Conservation (phyloP, 306 rosid species). For the Citrullus amarus region DNA sequence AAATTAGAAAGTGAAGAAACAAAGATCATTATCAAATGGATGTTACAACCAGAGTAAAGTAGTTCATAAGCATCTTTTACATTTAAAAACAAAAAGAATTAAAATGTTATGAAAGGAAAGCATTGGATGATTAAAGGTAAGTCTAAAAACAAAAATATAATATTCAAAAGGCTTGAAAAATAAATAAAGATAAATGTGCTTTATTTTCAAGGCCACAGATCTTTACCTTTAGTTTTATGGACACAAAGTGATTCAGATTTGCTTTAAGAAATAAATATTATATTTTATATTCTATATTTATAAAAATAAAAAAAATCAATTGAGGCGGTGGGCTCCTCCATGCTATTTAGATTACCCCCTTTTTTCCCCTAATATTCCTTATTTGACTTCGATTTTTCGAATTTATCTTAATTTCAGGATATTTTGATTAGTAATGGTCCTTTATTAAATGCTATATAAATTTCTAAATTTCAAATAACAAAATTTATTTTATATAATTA, state of each 20-base stretch:
- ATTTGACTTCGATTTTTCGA: neutral
- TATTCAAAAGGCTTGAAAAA: neutral
- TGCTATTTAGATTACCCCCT: neutral
- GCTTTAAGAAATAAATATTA: neutral
- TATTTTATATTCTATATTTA: too few relatives aligned
- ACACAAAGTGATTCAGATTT: neutral
- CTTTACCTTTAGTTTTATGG: slow-evolving; percentile 1
- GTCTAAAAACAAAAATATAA: neutral
- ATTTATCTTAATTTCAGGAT: too few relatives aligned
- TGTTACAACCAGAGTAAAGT: neutral
- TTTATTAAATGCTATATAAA: too few relatives aligned
- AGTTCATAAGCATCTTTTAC: neutral
- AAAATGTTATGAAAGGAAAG: neutral
- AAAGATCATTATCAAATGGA: neutral
- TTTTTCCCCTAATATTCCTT: neutral
- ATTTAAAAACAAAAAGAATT: neutral
- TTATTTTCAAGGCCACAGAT: slow-evolving; percentile 13
- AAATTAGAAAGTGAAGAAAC: neutral
- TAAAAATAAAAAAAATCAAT: neutral
- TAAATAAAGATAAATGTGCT: slow-evolving; percentile 1
- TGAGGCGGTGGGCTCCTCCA: neutral
- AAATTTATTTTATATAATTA: too few relatives aligned
- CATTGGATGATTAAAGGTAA: neutral
- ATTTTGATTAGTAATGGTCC: too few relatives aligned
- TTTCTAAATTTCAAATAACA: too few relatives aligned